Evolutionary conservation across 225 moss, liverwort and hornwort species (phyloP).

Genomic region (Polytrichum commune): DNA sequence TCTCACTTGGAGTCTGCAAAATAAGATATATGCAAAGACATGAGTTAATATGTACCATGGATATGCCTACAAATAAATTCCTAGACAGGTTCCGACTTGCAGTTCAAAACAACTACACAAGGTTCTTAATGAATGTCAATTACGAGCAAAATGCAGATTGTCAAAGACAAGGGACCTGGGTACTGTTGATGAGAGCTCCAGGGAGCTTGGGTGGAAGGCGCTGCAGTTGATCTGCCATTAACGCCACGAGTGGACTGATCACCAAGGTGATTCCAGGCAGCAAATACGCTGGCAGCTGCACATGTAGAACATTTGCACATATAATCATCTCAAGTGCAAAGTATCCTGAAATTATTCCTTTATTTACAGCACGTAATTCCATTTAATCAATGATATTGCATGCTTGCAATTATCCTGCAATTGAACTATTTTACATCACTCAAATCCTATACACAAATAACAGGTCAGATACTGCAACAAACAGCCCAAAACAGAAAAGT

Average conservation of each 20-base stretch:
- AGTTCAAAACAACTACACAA: neutral
- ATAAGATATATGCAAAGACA: constrained; percentile 1
- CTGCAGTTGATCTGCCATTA: constrained; percentile 88
- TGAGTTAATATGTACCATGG: neutral
- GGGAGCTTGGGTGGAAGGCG: constrained; percentile 78
- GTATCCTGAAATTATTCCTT: too few species aligned
- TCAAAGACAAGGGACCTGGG: constrained; percentile 50
- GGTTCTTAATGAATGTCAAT: neutral
- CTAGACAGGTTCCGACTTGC: neutral
- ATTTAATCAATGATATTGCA: too few species aligned
- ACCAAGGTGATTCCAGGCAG: constrained; percentile 81
- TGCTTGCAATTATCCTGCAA: too few species aligned
- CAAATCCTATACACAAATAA: too few species aligned
- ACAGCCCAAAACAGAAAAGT: too few species aligned
- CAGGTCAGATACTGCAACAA: too few species aligned
- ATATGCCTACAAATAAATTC: too few species aligned
- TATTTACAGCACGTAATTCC: neutral
- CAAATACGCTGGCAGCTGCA: constrained; percentile 73
- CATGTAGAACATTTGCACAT: neutral
- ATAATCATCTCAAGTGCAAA: neutral
- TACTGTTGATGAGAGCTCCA: constrained; percentile 82
- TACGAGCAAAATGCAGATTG: neutral
- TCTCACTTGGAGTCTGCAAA: constrained; percentile 72
- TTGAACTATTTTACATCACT: too few species aligned
- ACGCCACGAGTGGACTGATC: constrained; percentile 87